phyloP scores from a whole-genome alignment of 257 asterid species.

The Anisodus acutangulus region DNA sequence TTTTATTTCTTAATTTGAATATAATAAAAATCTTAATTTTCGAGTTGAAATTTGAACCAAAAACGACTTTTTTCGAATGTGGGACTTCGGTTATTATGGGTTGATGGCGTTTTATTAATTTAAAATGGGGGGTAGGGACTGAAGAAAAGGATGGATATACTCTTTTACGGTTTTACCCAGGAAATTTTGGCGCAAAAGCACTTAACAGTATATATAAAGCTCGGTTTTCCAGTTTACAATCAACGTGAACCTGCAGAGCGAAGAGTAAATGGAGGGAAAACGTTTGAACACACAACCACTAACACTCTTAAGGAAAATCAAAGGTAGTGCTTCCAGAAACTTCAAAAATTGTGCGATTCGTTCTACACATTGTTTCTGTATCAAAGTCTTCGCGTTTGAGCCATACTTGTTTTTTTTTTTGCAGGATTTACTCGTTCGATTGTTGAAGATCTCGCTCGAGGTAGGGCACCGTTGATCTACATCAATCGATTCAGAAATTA shows the following conservation, averaged over 20 bases:
- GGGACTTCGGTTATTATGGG: too few species aligned
- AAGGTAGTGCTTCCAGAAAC: conserved; percentile 40
- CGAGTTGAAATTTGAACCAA: too few species aligned
- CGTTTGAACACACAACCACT: conserved; percentile 42
- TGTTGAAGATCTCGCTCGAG: conserved; percentile 56
- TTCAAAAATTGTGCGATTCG: background rate
- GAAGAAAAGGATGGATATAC: too few species aligned
- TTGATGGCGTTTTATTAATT: too few species aligned
- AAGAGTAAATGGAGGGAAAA: conserved; percentile 60
- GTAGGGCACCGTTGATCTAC: conserved; percentile 54
- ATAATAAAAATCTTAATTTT: too few species aligned
- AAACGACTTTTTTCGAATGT: too few species aligned
- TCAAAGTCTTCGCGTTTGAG: background rate
- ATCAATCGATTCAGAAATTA: conserved; percentile 73
- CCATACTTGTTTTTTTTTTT: background rate
- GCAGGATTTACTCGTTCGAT: conserved; percentile 74
- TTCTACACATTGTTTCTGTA: background rate
- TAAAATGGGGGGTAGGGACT: too few species aligned
- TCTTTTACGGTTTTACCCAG: too few species aligned
- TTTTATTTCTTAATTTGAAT: too few species aligned
- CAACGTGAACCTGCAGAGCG: background rate
- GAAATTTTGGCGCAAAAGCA: too few species aligned
- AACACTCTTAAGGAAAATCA: conserved; percentile 54
- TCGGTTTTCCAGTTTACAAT: background rate
- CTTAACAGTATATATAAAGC: background rate